Evolutionary conservation across 371 early-diverging fungal species (phyloP).

Genomic region (Cladochytrium tenue): DNA sequence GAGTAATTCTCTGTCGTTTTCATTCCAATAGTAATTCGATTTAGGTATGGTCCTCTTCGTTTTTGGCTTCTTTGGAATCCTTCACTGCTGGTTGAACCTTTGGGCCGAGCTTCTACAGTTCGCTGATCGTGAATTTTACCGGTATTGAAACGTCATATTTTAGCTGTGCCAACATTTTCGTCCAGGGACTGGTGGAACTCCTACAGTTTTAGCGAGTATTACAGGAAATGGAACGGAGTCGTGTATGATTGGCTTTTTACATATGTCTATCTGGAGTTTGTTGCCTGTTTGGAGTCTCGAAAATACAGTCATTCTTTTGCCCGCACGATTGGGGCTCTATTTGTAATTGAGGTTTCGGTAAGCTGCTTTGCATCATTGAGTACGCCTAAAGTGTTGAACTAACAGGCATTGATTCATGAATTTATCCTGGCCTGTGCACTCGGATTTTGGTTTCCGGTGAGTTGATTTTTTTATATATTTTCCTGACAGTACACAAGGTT

Average conservation of each 20-base stretch:
- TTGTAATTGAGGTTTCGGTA: slow-evolving; percentile 30
- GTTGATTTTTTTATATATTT: not conserved
- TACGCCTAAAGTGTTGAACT: no score
- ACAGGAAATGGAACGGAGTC: slow-evolving; percentile 50
- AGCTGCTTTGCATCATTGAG: no score
- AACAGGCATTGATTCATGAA: slow-evolving; percentile 29
- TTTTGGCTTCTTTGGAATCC: slow-evolving; percentile 28
- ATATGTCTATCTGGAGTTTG: slow-evolving; percentile 35
- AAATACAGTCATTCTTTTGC: slow-evolving; percentile 6
- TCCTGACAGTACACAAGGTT: not conserved
- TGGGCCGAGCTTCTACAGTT: slow-evolving; percentile 47
- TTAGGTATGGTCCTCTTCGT: slow-evolving; percentile 21
- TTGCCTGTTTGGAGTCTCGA: slow-evolving; percentile 17
- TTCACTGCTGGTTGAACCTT: slow-evolving; percentile 28
- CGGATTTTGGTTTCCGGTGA: slow-evolving; percentile 25
- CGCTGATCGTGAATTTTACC: slow-evolving; percentile 44
- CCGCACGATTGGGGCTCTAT: slow-evolving; percentile 8
- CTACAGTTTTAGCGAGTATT: slow-evolving; percentile 39
- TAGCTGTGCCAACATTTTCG: not conserved
- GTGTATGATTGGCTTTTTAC: slow-evolving; percentile 48
- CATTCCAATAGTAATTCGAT: not conserved
- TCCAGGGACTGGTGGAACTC: slow-evolving; percentile 53
- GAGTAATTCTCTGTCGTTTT: not conserved
- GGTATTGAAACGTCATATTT: slow-evolving; percentile 1
- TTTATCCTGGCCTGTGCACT: slow-evolving; percentile 26